These are phyloP conservation scores for Botrytis hyacinthi DNA, from an alignment of 2,329 filamentous ascomycete species.

Conservation along the genomic window DNA sequence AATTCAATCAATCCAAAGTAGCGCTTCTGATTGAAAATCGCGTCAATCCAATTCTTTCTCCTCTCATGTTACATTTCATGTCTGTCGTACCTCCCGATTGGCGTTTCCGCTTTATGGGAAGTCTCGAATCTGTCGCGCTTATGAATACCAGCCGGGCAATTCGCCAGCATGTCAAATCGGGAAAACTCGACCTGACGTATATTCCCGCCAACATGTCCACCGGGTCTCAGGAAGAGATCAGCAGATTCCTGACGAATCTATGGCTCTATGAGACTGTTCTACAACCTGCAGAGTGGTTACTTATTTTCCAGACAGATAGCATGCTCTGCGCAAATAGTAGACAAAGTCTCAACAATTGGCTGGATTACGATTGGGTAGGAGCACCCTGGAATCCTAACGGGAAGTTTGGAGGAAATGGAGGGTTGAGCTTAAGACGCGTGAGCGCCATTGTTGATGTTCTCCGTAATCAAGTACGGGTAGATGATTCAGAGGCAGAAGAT, in stretches of 20 bases:
- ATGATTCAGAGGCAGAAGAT: conserved; percentile 51
- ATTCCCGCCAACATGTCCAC: conserved; percentile 53
- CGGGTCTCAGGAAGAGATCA: conserved; percentile 50
- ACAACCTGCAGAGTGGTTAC: conserved; percentile 50
- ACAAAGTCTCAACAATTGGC: conserved; percentile 26
- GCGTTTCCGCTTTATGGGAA: conserved; percentile 55
- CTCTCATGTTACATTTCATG: conserved; percentile 53
- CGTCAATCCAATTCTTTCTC: conserved; percentile 48
- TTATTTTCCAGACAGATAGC: conserved; percentile 55
- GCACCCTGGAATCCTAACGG: conserved; percentile 38
- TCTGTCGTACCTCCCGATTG: conserved; percentile 54
- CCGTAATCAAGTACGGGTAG: conserved; percentile 46
- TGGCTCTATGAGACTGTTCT: conserved; percentile 52
- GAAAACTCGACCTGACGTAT: conserved; percentile 50
- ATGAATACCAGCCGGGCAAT: conserved; percentile 49
- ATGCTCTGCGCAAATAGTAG: conserved; percentile 51
- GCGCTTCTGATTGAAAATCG: conserved; percentile 55
- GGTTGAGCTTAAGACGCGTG: conserved; percentile 50
- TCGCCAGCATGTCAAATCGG: conserved; percentile 35
- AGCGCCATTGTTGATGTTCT: conserved; percentile 53
- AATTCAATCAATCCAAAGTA: conserved; percentile 37
- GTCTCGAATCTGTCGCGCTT: conserved; percentile 43
- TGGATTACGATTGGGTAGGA: conserved; percentile 39
- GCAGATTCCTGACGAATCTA: conserved; percentile 49
- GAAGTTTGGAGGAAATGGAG: conserved; percentile 39